These are phyloP conservation scores for Spiraea crenata DNA, from an alignment of 331 rosid species.

Conservation along the genomic window DNA sequence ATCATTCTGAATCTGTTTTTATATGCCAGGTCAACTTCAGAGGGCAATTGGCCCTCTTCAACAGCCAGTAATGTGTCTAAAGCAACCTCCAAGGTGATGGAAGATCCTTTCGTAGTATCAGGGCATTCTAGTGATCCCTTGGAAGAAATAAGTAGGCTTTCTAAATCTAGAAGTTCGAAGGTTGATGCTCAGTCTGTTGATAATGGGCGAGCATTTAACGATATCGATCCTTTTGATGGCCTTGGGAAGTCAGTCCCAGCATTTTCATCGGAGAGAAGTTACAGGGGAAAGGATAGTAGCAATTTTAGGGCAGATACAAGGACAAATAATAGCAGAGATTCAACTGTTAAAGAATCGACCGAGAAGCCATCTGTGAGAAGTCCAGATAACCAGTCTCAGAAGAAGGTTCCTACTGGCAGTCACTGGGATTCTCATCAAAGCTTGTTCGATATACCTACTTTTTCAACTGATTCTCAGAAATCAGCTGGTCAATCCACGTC, in stretches of 20 bases:
- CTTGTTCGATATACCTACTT: constrained; percentile 57
- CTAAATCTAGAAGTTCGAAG: constrained; percentile 57
- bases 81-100: constrained; percentile 49
- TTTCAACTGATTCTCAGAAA: constrained; percentile 58
- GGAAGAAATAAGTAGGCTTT: constrained; percentile 73
- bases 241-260: constrained; percentile 79
- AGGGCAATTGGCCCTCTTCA: constrained; percentile 58
- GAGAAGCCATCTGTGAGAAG: constrained; percentile 54
- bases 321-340: constrained; percentile 40
- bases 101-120: constrained; percentile 71
- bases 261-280: constrained; percentile 65
- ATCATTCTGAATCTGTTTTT: constrained; percentile 18
- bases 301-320: constrained; percentile 47
- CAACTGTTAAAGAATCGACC: constrained; percentile 44
- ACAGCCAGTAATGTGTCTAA: constrained; percentile 38
- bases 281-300: constrained; percentile 52
- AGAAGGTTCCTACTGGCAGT: constrained; percentile 48
- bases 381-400: constrained; percentile 56
- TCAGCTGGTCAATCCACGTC: constrained; percentile 55
- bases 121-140: constrained; percentile 56
- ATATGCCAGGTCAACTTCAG: constrained; percentile 62
- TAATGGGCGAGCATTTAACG: constrained; percentile 58
- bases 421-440: constrained; percentile 60
- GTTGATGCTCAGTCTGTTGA: constrained; percentile 46
- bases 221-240: constrained; percentile 81